Percentiles rank a stretch among this genome's conserved stretches.
phyloP scores from a whole-genome alignment of 805 yeast species.

The Candida boleticola region DNA sequence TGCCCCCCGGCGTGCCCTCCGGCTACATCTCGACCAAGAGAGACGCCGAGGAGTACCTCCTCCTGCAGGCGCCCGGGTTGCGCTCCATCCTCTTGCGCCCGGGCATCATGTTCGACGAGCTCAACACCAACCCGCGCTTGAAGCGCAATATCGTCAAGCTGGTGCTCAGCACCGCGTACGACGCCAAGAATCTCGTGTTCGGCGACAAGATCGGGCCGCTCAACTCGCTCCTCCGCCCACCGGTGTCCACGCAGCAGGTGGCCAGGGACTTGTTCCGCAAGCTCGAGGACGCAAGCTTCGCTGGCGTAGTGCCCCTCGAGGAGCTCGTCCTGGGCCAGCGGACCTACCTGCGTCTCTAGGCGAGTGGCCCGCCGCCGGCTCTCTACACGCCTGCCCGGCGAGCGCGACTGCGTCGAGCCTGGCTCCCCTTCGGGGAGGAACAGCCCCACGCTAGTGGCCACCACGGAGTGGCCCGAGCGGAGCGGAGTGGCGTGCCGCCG shows the following conservation, averaged over 20 bases:
- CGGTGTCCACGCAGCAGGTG: conserved; percentile 66
- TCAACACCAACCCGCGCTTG: conserved; percentile 22
- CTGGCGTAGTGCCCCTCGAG: conserved; percentile 60
- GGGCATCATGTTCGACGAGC: conserved; percentile 74
- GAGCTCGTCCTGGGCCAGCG: conserved; percentile 36
- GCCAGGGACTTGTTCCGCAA: conserved; percentile 57
- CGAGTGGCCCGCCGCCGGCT: too few species aligned
- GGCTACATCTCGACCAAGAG: conserved; percentile 77
- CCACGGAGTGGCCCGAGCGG: too few species aligned
- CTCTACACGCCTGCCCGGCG: too few species aligned
- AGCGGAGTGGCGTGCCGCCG: too few species aligned
- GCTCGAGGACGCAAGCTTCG: conserved; percentile 46
- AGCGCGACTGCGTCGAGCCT: too few species aligned
- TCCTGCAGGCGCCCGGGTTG: conserved; percentile 38
- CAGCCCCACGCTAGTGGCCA: too few species aligned
- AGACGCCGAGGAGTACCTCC: conserved; percentile 64
- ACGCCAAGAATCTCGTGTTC: conserved; percentile 43
- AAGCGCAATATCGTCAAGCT: conserved; percentile 42
- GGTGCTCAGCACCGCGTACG: conserved; percentile 42
- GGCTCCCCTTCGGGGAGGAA: too few species aligned
- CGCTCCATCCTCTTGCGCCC: conserved; percentile 73
- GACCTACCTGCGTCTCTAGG: not conserved
- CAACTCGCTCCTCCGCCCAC: conserved; percentile 56
- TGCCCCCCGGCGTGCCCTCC: conserved; percentile 63
- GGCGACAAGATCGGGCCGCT: conserved; percentile 34